Evolutionary conservation across 1,284 basidiomycete species (phyloP).

Genomic region (Melampsora abietis-canadensis): DNA sequence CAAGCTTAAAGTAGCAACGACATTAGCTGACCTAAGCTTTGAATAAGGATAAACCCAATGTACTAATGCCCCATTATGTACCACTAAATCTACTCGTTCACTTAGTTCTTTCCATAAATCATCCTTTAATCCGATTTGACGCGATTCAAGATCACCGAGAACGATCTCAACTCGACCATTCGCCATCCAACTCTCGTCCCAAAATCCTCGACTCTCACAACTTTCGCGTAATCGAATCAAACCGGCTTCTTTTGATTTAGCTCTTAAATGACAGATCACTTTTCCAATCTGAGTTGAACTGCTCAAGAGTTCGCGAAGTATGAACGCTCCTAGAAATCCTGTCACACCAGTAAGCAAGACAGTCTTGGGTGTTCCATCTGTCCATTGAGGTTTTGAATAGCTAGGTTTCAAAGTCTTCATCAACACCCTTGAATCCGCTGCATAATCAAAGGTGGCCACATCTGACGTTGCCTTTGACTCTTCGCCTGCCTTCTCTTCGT

Average conservation of each 20-base stretch:
- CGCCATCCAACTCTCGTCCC: conserved; percentile 82
- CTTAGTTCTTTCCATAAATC: conserved; percentile 68
- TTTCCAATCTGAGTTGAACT: conserved; percentile 67
- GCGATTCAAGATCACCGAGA: conserved; percentile 77
- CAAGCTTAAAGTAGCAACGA: conserved; percentile 78
- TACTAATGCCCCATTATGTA: conserved; percentile 96
- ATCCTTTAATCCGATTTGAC: conserved; percentile 70
- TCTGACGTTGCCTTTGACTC: conserved; percentile 51
- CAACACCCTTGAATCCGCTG: conserved; percentile 71
- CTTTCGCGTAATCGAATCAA: conserved; percentile 70
- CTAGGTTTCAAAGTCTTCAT: conserved; percentile 61
- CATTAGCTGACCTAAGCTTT: conserved; percentile 85
- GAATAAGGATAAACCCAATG: conserved; percentile 99
- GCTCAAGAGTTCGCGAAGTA: conserved; percentile 75
- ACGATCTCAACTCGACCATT: conserved; percentile 73
- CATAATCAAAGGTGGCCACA: conserved; percentile 61
- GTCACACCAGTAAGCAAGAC: conserved; percentile 96
- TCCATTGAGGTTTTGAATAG: conserved; percentile 61
- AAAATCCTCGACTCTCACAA: conserved; percentile 80
- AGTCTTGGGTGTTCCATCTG: conserved; percentile 62
- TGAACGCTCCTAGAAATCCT: conserved; percentile 92
- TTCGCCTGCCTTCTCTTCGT: conserved; percentile 50
- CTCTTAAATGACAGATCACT: conserved; percentile 87
- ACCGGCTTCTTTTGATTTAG: conserved; percentile 64
- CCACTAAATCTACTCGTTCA: conserved; percentile 72